A percentile compares a stretch with the other conserved stretches of the same genome.
These are phyloP conservation scores for Trichoderma sp. DNA, from an alignment of 2,329 filamentous ascomycete species.

Conservation along the genomic window DNA sequence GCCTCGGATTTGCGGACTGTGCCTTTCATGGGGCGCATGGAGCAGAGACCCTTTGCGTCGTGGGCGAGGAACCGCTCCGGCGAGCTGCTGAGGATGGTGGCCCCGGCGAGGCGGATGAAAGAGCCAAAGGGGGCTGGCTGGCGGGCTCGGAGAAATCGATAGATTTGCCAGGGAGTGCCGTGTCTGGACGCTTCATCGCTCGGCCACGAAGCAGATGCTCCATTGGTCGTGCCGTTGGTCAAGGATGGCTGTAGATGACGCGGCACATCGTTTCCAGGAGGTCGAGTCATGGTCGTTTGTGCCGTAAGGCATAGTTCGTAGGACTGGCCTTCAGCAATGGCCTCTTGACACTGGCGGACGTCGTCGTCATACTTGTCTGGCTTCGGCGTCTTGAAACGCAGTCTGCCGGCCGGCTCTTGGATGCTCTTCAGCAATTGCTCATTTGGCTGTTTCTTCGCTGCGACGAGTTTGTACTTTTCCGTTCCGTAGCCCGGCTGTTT, in stretches of 20 bases:
- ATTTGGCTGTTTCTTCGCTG: constrained; percentile 20
- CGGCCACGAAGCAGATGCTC: neutral
- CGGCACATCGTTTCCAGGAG: constrained; percentile 44
- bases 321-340: constrained; percentile 73
- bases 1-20: constrained; percentile 76
- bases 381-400: constrained; percentile 41
- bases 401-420: constrained; percentile 10
- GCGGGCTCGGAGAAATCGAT: constrained; percentile 63
- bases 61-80: constrained; percentile 82
- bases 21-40: constrained; percentile 94
- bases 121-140: constrained; percentile 86
- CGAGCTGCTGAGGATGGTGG: constrained; percentile 76
- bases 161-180: constrained; percentile 64
- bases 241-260: constrained; percentile 21
- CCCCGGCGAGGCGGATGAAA: constrained; percentile 67
- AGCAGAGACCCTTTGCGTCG: constrained; percentile 54
- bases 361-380: constrained; percentile 60
- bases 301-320: constrained; percentile 85
- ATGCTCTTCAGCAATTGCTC: constrained; percentile 24
- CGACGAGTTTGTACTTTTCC: constrained; percentile 6
- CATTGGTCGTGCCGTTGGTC: neutral
- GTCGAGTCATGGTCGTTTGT: constrained; percentile 62
- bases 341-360: constrained; percentile 66
- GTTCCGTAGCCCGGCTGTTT: constrained; percentile 18
- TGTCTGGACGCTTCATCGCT: constrained; percentile 11